Evolutionary conservation across 2,329 filamentous ascomycete genomes (phyloP).

Genomic region (Lasiodiplodia citricola): DNA sequence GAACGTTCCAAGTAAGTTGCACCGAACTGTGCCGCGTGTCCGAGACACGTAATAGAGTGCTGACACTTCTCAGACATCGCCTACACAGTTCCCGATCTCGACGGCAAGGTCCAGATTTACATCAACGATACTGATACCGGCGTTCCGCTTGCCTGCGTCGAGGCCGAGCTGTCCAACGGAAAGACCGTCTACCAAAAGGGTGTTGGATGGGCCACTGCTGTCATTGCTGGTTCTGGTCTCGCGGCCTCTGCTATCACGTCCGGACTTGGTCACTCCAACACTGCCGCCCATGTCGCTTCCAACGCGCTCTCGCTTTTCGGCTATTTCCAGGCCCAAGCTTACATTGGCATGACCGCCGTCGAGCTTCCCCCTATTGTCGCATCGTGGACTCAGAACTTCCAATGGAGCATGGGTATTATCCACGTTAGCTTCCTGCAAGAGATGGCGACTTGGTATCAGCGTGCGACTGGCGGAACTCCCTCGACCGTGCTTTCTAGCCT

Average conservation of each 20-base stretch:
- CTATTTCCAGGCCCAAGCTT: slow-evolving; percentile 93
- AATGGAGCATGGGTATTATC: slow-evolving; percentile 98
- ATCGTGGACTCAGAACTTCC: slow-evolving; percentile 96
- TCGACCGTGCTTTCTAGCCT: slow-evolving; percentile 78
- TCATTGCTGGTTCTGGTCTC: slow-evolving; percentile 84
- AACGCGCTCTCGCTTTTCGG: slow-evolving; percentile 93
- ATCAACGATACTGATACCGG: slow-evolving; percentile 73
- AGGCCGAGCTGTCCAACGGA: slow-evolving; percentile 86
- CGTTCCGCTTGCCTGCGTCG: slow-evolving; percentile 78
- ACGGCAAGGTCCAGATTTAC: slow-evolving; percentile 80
- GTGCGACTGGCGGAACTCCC: slow-evolving; percentile 85
- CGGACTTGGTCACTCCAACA: slow-evolving; percentile 89
- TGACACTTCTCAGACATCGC: slow-evolving; percentile 65
- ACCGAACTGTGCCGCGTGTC: background rate
- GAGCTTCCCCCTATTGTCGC: slow-evolving; percentile 84
- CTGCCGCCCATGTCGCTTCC: slow-evolving; percentile 90
- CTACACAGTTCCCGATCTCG: slow-evolving; percentile 88
- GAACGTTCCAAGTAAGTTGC: slow-evolving; percentile 67
- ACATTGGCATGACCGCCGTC: slow-evolving; percentile 84
- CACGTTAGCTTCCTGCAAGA: slow-evolving; percentile 83
- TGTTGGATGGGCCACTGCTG: slow-evolving; percentile 87
- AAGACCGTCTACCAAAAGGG: slow-evolving; percentile 89
- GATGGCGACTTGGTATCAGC: slow-evolving; percentile 95
- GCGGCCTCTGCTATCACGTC: slow-evolving; percentile 87
- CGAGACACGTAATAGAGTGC: slow-evolving; percentile 25